These are phyloP conservation scores for Trichoderma gracile DNA, from an alignment of 2,329 filamentous ascomycete species.

Conservation along the genomic window DNA sequence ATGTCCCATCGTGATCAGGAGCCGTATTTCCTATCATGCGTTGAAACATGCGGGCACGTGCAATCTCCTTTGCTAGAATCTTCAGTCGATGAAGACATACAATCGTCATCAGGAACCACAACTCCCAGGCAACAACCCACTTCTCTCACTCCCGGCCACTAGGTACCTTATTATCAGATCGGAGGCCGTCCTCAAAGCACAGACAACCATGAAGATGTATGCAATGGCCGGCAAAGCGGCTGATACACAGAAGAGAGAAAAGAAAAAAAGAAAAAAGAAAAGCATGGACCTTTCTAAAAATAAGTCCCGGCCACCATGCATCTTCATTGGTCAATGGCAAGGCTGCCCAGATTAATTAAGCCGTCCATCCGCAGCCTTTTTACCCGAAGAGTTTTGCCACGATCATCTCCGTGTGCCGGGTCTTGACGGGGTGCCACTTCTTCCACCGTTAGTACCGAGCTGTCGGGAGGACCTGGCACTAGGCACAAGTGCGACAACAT, in stretches of 20 bases:
- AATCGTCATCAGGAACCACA: background rate
- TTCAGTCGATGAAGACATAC: background rate
- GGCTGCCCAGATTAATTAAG: conserved; percentile 2
- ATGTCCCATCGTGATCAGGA: no score
- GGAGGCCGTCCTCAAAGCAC: no score
- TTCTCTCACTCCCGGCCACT: background rate
- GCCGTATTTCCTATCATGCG: background rate
- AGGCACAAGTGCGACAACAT: background rate
- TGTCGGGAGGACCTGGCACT: background rate
- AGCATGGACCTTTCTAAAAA: background rate
- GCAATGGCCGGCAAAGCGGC: background rate
- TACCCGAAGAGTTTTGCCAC: conserved; percentile 14
- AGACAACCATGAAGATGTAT: no score
- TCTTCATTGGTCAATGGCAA: conserved; percentile 18
- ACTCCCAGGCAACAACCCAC: background rate
- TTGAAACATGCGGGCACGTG: background rate
- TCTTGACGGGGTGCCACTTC: background rate
- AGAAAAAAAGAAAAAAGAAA: background rate
- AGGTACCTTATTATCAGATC: no score
- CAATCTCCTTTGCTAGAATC: background rate
- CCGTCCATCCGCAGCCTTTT: conserved; percentile 1
- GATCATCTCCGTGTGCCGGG: background rate
- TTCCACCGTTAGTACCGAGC: background rate
- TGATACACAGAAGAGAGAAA: background rate
- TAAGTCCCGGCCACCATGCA: background rate